Evolutionary conservation across 163 green algal species (phyloP).

Genomic region (Chlamydomonas reinhardtii): DNA sequence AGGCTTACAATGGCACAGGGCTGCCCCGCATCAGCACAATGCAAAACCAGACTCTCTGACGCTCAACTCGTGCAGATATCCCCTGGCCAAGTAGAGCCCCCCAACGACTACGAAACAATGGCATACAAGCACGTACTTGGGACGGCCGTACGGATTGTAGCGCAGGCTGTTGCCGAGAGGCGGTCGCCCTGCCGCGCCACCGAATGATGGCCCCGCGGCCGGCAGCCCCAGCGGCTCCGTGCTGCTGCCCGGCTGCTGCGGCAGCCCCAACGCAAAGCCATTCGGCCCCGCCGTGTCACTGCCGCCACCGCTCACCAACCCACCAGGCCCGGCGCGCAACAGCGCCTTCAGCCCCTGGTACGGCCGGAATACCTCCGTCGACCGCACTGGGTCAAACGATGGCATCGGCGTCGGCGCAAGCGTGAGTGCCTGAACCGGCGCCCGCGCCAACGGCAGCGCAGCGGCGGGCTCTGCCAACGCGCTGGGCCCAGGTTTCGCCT

Average conservation of each 20-base stretch:
- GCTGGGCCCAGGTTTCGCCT: neutral
- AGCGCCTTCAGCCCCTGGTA: conserved; percentile 23
- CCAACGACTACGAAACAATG: no score
- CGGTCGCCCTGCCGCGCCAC: neutral
- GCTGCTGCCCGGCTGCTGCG: neutral
- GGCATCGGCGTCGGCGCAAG: neutral
- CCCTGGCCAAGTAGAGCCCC: no score
- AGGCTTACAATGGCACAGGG: no score
- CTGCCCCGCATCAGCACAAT: no score
- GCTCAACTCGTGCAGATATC: no score
- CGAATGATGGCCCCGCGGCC: no score
- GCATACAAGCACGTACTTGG: neutral
- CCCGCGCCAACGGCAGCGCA: no score
- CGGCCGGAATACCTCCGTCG: neutral
- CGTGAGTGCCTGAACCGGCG: no score
- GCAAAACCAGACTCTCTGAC: no score
- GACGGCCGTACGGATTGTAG: conserved; percentile 36
- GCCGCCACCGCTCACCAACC: conserved; percentile 4
- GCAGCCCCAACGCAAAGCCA: neutral
- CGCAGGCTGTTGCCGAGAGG: neutral
- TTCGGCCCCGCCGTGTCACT: neutral
- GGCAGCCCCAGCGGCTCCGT: neutral
- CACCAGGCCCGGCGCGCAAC: conserved; percentile 26
- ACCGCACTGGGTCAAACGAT: neutral
- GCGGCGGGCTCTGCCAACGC: neutral